Base-by-base conservation (phyloP, 108 stramenopile genomes). In the Chaetoceros muelleri region DNA sequence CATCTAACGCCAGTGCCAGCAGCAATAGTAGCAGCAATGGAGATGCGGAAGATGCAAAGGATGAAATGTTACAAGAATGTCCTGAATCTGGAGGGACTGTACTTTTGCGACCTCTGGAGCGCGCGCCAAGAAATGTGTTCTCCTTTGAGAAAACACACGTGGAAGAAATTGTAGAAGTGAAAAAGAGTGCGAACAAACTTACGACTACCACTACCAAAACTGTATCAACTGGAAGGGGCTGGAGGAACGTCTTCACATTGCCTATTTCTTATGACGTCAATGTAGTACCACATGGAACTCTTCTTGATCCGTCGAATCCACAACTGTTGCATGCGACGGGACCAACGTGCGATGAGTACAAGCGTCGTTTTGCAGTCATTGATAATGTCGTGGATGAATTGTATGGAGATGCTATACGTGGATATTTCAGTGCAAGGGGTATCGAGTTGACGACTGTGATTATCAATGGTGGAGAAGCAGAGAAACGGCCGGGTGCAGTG, bases 201-300 rank as follows among this genome's bases (percentile, higher is more conserved):
- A 79, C 87, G 28, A 83, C 79, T 0, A 91, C 90, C 24, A 91
- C 84, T 40, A 91, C 82, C 23, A 85, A 84, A 45, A 64, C 84
- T 19, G 78, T 85, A 24, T 67, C 83, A 1, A 73, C 76, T 1
- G 66, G 77, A 20, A 65, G 81, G 17, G 92, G 92, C 19, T 93
- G 87, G 87, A 74, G 92, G 28, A 89, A 89, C 65, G 64, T 90
- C 56, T 93, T 90, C 62, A 64, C 81, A 1, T 65, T 93, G 52
- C 92, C 92, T 28, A 88, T 94, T 40, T 86, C 88, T 2, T 94
- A 93, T 53, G 87, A 89, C 66, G 85, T 93, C 53, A 85, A 84
- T 57, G 77, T 91, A 73, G 75, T 91, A 47, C 72, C 84, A 0
- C 72, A 75, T 64, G 90, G 85, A 44, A 87, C 90, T 8, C 34